These are phyloP conservation scores for Melastoma candidum DNA, from an alignment of 441 rosid species.

Conservation along the genomic window DNA sequence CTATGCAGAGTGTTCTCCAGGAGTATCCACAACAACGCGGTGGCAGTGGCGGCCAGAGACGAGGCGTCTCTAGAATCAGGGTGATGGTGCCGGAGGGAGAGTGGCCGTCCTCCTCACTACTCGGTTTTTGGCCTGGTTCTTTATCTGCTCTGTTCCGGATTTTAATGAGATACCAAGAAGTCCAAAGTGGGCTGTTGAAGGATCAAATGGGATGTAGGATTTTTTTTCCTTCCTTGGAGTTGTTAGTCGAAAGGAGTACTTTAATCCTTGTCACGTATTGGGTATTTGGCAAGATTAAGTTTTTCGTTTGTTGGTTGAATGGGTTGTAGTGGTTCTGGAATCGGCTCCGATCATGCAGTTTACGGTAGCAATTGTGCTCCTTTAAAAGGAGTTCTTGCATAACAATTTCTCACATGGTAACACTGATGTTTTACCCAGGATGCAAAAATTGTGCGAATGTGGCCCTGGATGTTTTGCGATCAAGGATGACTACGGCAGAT, in stretches of 20 bases:
- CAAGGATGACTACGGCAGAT: constrained; percentile 94
- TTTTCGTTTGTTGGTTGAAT: too few relatives aligned
- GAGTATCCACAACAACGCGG: constrained; percentile 14
- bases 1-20: constrained; percentile 23
- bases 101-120: constrained; percentile 34
- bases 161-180: too few relatives aligned
- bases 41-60: constrained; percentile 21
- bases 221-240: too few relatives aligned
- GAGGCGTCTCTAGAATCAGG: constrained; percentile 32
- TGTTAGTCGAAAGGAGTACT: too few relatives aligned
- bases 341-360: neutral
- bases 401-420: neutral
- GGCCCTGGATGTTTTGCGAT: constrained; percentile 58
- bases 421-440: constrained; percentile 30
- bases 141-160: too few relatives aligned
- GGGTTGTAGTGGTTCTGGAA: constrained; percentile 51
- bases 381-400: too few relatives aligned
- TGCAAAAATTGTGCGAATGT: constrained; percentile 93
- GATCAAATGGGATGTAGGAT: too few relatives aligned
- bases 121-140: constrained; percentile 77
- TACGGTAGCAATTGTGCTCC: neutral
- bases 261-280: too few relatives aligned
- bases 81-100: constrained; percentile 36
- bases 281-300: too few relatives aligned
- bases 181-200: too few relatives aligned